These are phyloP conservation scores for Macrolepiota albuminosa DNA, from an alignment of 768 basidiomycete genomes.

Conservation along the genomic window DNA sequence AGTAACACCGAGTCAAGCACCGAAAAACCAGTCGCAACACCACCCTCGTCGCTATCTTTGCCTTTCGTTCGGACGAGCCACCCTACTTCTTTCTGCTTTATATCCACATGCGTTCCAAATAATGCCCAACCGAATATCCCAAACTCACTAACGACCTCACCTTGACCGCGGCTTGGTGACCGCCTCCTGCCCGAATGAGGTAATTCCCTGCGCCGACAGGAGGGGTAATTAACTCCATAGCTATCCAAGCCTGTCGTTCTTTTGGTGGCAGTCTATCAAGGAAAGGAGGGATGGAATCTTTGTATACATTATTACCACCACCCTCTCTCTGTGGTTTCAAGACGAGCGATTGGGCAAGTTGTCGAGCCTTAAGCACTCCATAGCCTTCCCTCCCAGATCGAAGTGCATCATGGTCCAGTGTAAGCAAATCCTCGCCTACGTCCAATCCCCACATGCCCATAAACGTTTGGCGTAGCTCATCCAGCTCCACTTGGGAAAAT, in stretches of 20 bases:
- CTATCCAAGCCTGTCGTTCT: constrained; percentile 86
- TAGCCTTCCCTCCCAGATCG: constrained; percentile 26
- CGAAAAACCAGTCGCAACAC: constrained; percentile 79
- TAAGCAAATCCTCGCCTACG: constrained; percentile 35
- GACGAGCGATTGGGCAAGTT: constrained; percentile 55
- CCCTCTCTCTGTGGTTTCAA: constrained; percentile 98
- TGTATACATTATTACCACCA: constrained; percentile 95
- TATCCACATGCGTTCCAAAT: constrained; percentile 48
- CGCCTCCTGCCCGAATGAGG: constrained; percentile 69
- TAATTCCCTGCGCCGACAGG: constrained; percentile 66
- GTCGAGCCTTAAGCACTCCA: constrained; percentile 49
- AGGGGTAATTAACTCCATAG: constrained; percentile 88
- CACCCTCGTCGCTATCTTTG: constrained; percentile 88
- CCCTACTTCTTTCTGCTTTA: constrained; percentile 66
- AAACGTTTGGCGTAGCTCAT: constrained; percentile 67
- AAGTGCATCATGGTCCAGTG: constrained; percentile 24
- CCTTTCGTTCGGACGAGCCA: constrained; percentile 90
- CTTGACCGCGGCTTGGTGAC: constrained; percentile 37
- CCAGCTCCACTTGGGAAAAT: constrained; percentile 36
- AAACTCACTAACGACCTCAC: constrained; percentile 83
- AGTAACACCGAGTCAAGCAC: constrained; percentile 69
- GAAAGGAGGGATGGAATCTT: constrained; percentile 72
- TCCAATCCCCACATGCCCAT: constrained; percentile 87
- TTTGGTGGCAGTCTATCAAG: constrained; percentile 53
- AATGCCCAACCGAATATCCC: constrained; percentile 90